Conservation (phyloP, 495 filamentous ascomycete genomes). For the Echria macrotheca region DNA sequence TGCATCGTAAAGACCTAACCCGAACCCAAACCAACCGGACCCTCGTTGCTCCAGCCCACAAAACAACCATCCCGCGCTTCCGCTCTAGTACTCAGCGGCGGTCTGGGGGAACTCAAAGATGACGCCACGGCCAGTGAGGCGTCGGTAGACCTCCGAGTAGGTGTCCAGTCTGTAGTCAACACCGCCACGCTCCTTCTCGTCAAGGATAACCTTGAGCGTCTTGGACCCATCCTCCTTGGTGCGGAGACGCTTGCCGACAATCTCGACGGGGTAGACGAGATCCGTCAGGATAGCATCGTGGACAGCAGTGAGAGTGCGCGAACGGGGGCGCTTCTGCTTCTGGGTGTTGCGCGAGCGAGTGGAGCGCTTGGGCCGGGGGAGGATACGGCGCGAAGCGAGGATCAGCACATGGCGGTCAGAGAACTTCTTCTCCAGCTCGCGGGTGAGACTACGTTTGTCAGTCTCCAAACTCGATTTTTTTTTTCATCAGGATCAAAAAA, state of each 20-base stretch:
- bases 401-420: conserved; percentile 99
- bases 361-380: conserved; percentile 94
- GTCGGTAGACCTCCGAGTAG: conserved; percentile 97
- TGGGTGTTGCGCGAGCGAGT: conserved; percentile 86
- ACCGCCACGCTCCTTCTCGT: conserved; percentile 98
- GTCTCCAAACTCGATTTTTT: conserved; percentile 15
- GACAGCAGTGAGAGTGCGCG: conserved; percentile 92
- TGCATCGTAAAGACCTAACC: conserved; percentile 27
- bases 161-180: conserved; percentile 99
- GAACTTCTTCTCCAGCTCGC: conserved; percentile 99
- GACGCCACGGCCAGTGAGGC: conserved; percentile 88
- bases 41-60: conserved; percentile 19
- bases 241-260: conserved; percentile 94
- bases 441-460: conserved; percentile 72
- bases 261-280: conserved; percentile 99
- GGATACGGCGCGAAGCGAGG: conserved; percentile 96
- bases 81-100: conserved; percentile 68
- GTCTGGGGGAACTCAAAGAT: conserved; percentile 95
- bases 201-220: conserved; percentile 93
- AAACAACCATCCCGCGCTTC: conserved; percentile 16
- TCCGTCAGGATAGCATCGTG: conserved; percentile 95
- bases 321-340: conserved; percentile 97
- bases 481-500: not conserved
- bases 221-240: conserved; percentile 97
- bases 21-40: conserved; percentile 29